Conservation (phyloP, 2,329 filamentous ascomycete species). For the Dryadomyces quercivorus region DNA sequence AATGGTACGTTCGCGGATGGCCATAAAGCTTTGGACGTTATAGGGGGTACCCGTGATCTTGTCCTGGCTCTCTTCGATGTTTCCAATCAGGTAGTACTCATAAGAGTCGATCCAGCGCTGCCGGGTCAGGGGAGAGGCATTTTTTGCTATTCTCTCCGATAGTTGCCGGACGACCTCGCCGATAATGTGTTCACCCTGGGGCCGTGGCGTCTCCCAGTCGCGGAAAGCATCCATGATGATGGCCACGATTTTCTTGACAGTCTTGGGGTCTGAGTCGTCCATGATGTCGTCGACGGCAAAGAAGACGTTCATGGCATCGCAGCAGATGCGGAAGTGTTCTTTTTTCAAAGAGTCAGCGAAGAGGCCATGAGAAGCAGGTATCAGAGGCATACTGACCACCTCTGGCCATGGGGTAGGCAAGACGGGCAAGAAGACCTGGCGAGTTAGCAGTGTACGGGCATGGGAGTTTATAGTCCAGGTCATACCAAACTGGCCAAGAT, state of each 20-base stretch:
- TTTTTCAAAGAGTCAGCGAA: background rate
- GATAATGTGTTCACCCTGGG: slow-evolving; percentile 11
- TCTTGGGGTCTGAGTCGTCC: slow-evolving; percentile 6
- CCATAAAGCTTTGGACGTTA: slow-evolving; percentile 15
- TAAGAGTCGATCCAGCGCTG: slow-evolving; percentile 15
- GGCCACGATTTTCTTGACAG: slow-evolving; percentile 5
- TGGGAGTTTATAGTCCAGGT: background rate
- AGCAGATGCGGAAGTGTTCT: slow-evolving; percentile 9
- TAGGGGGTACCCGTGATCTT: slow-evolving; percentile 11
- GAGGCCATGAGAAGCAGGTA: background rate
- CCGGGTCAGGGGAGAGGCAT: slow-evolving; percentile 11
- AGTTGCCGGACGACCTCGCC: slow-evolving; percentile 16
- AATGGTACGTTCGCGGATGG: slow-evolving; percentile 15
- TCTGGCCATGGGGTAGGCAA: slow-evolving; percentile 8
- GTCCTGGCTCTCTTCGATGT: slow-evolving; percentile 14
- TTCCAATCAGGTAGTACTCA: slow-evolving; percentile 14
- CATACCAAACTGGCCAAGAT: slow-evolving; percentile 11
- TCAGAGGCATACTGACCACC: slow-evolving; percentile 5
- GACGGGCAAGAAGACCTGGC: slow-evolving; percentile 9
- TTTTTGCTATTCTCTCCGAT: slow-evolving; percentile 13
- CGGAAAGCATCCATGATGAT: slow-evolving; percentile 13
- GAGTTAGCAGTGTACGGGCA: background rate
- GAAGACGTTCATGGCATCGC: slow-evolving; percentile 17
- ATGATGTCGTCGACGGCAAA: slow-evolving; percentile 17
- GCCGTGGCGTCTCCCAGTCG: slow-evolving; percentile 10